phyloP scores from a whole-genome alignment of 495 filamentous ascomycete species.

The Pyronema omphalodes region DNA sequence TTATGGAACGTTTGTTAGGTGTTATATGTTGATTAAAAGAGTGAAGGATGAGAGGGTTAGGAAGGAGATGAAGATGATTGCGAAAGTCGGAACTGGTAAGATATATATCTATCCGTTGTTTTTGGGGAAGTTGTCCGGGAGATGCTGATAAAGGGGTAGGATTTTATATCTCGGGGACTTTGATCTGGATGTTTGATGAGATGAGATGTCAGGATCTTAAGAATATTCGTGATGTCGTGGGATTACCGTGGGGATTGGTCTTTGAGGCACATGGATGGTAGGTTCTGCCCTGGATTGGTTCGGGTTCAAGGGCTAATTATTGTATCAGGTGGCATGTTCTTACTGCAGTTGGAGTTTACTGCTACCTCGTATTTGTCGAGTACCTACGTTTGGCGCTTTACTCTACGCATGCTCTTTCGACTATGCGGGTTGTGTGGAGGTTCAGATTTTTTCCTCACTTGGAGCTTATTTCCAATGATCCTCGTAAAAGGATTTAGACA shows the following conservation, averaged over 20 bases:
- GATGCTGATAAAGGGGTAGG: conserved; percentile 1
- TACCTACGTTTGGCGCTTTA: neutral
- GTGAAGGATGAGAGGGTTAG: neutral
- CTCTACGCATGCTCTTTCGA: neutral
- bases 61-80: neutral
- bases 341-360: conserved; percentile 27
- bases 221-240: neutral
- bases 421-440: neutral
- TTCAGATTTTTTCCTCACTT: neutral
- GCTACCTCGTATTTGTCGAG: conserved; percentile 16
- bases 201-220: conserved; percentile 18
- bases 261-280: neutral
- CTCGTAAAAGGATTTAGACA: neutral
- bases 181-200: conserved; percentile 26
- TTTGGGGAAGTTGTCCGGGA: neutral
- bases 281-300: neutral
- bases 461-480: neutral
- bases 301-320: neutral
- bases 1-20: neutral
- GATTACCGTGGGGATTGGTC: neutral
- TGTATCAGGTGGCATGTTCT: conserved; percentile 29
- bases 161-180: conserved; percentile 24
- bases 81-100: neutral
- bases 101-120: neutral
- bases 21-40: neutral